Conservation (phyloP, 2,329 filamentous ascomycete species). For the Graphium sp. region DNA sequence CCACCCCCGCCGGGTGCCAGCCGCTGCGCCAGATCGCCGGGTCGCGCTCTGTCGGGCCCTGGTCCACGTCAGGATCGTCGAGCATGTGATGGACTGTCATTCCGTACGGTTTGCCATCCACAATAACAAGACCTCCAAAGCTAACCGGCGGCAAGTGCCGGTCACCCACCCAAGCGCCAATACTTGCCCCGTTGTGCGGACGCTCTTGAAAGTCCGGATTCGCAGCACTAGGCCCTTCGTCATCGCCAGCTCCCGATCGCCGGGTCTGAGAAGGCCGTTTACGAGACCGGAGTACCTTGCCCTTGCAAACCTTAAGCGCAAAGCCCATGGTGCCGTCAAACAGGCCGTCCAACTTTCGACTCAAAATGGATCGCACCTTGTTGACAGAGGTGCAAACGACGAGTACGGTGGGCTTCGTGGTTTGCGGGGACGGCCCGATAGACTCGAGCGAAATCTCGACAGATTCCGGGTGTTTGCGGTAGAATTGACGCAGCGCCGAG, state of each 20-base stretch:
- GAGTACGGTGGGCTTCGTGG: constrained; percentile 54
- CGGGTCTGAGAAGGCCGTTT: constrained; percentile 13
- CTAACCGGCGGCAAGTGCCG: constrained; percentile 81
- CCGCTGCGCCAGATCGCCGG: not conserved
- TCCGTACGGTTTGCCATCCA: constrained; percentile 73
- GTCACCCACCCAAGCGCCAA: constrained; percentile 75
- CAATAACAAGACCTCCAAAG: constrained; percentile 71
- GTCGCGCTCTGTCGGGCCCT: constrained; percentile 23
- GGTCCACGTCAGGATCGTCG: constrained; percentile 42
- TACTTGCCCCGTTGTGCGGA: constrained; percentile 76
- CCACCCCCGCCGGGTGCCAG: not conserved
- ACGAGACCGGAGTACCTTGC: constrained; percentile 47
- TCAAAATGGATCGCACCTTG: constrained; percentile 56
- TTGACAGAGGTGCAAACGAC: constrained; percentile 61
- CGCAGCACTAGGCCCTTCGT: constrained; percentile 22
- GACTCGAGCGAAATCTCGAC: constrained; percentile 64
- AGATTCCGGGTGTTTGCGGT: constrained; percentile 58
- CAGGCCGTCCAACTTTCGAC: constrained; percentile 45
- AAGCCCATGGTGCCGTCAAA: constrained; percentile 46
- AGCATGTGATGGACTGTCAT: constrained; percentile 98
- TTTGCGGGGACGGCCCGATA: constrained; percentile 50
- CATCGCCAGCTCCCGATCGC: constrained; percentile 21
- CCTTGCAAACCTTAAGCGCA: constrained; percentile 55
- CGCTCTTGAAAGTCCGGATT: constrained; percentile 67
- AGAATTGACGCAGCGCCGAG: constrained; percentile 50